Evolutionary conservation across 176 grass and related monocot genomes (phyloP), one percentile per base, ranked within the genome.

Genomic region (Carex cristatella): DNA sequence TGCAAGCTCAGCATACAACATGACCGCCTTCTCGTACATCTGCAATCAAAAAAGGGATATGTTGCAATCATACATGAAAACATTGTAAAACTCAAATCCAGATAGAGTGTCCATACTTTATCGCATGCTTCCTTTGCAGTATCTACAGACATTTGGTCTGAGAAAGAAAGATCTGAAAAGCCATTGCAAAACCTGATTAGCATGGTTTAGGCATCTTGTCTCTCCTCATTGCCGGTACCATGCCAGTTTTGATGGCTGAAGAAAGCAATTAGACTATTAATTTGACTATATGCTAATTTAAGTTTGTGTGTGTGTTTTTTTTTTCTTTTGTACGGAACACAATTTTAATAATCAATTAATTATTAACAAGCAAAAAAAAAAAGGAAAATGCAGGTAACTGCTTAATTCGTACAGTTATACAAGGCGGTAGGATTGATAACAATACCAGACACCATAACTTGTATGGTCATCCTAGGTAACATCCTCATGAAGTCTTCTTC

Each of bases 21-120:
- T 70, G 27, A 99, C 93, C 11, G 97, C 90, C 86, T 99, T 94
- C 53, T 96, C 97, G 9, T 99, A 89, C 91, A 99, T 94, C 97
- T 99, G 86, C 82, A 83, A 73, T n/a, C n/a, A n/a, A 75, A 59
- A 27, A 70, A 75, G 69, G 48, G 57, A 59, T 16, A 60, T 30
- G 28, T 79, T 58, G 74, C 30, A 35, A 28, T 30, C 10, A 49
- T 28, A 87, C 31, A 32, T 32, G 57, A 8, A 82, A 72, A 19
- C 13, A 74, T 71, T 71, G 49, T 14, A 86, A 32, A 46, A 28
- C 12, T 75, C 49, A 46, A 32, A 35, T 32, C 2, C 16, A 57
- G 76, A 58, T 18, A 59, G 76, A 37, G n/a, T 59, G 8, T 6
- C 13, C 76, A 79, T 59, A 72, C 68, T 8, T 72, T 23, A 33